Base-by-base conservation (phyloP, 2,329 filamentous ascomycete species). In the Aureobasidium subglaciale region DNA sequence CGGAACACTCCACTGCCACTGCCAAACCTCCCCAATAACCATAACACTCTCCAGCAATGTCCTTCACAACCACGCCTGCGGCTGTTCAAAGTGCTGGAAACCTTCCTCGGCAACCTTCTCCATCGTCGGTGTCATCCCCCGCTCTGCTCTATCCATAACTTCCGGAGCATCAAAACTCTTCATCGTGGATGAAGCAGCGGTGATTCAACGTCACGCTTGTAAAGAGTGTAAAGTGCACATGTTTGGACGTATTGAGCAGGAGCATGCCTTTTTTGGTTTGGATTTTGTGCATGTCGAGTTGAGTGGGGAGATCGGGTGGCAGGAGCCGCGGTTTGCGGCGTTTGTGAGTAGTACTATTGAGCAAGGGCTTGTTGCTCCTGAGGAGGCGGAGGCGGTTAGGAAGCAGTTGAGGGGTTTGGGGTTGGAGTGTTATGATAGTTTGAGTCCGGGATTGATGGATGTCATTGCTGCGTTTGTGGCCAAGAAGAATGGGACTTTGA, bases 61-160 rank as follows among this genome's bases (percentile, higher is more conserved):
- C 56, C 72, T 76, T 2, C 83, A 86, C 74, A 86, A 87, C 74
- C 84, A 87, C 70, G 83, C 81, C 55, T 87, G 84, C 70, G 84
- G 84, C 59, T 87, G 84, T 71, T 85, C 82, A 55, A 84, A 86
- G 68, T 87, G 84, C 78, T 87, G 83, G 83, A 87, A 86, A 69
- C 84, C 84, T 5, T 57, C 69, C 2, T 81, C 81, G 27, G 75
- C 82, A 0, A 77, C 87, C 59, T 87, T 87, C 75, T 80, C 80
- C 58, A 64, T 87, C 61, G 76, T 87, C 45, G 83, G 72, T 57
- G 84, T 87, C 53, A 70, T 86, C 2, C 78, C 84, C 5, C 67
- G 69, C 7, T 77, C 79, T 50, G 73, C 80, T 50, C 59, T 87
- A 45, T 63, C 65, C 18, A 79, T 87, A 16, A 80, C 80, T 0